Evolutionary conservation across 2,329 filamentous ascomycete genomes (phyloP).

Genomic region (Pseudomassariella vexata): DNA sequence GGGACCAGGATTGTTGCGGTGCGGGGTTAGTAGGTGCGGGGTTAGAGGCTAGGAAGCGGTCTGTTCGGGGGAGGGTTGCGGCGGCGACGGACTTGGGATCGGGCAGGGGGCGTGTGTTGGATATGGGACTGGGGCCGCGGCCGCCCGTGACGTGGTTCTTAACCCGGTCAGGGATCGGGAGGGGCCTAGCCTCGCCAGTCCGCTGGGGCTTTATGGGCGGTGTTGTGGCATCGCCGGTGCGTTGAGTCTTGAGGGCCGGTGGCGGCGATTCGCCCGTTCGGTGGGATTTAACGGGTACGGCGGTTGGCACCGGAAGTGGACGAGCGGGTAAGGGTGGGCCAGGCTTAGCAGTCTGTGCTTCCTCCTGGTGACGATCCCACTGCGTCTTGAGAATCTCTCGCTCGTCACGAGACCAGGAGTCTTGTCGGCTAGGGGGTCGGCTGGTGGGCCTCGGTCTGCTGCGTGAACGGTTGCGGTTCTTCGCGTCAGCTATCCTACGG

Average conservation of each 20-base stretch:
- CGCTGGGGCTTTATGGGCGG: conserved; percentile 29
- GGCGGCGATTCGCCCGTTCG: conserved; percentile 17
- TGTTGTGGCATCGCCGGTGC: conserved; percentile 15
- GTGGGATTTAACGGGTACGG: conserved; percentile 21
- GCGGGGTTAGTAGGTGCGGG: conserved; percentile 37
- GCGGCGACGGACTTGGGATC: conserved; percentile 14
- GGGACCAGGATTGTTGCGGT: conserved; percentile 45
- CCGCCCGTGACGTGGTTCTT: conserved; percentile 19
- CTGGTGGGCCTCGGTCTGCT: conserved; percentile 39
- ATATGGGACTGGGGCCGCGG: conserved; percentile 14
- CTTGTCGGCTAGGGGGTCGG: conserved; percentile 50
- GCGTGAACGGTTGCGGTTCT: conserved; percentile 33
- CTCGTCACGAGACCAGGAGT: conserved; percentile 61
- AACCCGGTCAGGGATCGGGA: conserved; percentile 38
- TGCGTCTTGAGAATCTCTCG: conserved; percentile 57
- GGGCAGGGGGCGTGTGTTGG: conserved; percentile 19
- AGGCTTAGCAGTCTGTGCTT: conserved; percentile 17
- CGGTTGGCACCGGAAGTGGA: conserved; percentile 34
- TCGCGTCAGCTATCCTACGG: conserved; percentile 23
- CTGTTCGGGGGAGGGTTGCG: conserved; percentile 41
- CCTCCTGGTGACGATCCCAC: conserved; percentile 36
- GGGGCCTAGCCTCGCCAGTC: conserved; percentile 41
- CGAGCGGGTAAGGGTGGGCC: conserved; percentile 25
- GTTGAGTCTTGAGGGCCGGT: conserved; percentile 21
- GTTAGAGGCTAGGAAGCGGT: conserved; percentile 51